A percentile compares a stretch with the other conserved stretches of the same genome.
Evolutionary conservation across 257 asterid genomes (phyloP).

Genomic region (Nicotiana undulata): DNA sequence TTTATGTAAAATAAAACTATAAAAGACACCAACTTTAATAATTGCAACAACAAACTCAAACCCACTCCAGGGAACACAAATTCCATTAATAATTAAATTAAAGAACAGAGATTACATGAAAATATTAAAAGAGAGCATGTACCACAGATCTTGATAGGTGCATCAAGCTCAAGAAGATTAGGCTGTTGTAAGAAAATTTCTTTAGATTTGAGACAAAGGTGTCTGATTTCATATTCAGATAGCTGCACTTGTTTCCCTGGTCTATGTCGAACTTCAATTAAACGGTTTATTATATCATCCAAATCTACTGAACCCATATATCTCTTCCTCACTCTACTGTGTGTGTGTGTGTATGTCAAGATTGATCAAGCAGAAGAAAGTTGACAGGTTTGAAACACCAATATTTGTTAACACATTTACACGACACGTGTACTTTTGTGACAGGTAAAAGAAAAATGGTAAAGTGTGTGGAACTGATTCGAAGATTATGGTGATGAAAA

Average conservation of each 20-base stretch:
- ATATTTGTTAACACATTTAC: too few relatives aligned
- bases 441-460: too few relatives aligned
- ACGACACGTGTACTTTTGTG: too few relatives aligned
- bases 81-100: not conserved
- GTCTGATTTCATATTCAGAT: conserved; percentile 74
- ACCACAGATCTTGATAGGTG: conserved; percentile 95
- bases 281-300: conserved; percentile 60
- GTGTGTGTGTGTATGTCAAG: not conserved
- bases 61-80: not conserved
- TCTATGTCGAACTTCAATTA: conserved; percentile 66
- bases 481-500: not conserved
- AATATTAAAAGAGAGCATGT: not conserved
- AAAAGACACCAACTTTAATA: not conserved
- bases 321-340: not conserved
- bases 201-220: conserved; percentile 60
- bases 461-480: not conserved
- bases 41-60: not conserved
- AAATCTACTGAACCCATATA: conserved; percentile 52
- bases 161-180: conserved; percentile 90
- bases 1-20: not conserved
- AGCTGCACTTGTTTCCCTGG: conserved; percentile 91
- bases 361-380: not conserved
- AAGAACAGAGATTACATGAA: too few relatives aligned
- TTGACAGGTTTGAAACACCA: too few relatives aligned
- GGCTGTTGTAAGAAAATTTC: conserved; percentile 74